Base-by-base conservation (phyloP, 495 filamentous ascomycete species). In the Pyrenula aspistea region DNA sequence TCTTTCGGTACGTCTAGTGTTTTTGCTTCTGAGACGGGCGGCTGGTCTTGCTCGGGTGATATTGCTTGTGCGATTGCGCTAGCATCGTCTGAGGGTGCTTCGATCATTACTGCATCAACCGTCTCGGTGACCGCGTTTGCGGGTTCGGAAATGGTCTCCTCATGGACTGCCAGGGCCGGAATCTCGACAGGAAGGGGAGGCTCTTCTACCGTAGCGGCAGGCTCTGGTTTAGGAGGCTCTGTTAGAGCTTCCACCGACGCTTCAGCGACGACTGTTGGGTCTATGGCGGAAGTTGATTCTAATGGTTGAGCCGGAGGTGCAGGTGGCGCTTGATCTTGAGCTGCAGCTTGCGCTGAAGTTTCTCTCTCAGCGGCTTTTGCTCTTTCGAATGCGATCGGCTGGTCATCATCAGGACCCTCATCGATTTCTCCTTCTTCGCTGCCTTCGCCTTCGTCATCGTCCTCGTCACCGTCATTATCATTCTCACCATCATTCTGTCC, bases 401-500 rank as follows among this genome's bases (percentile, higher is more conserved):
- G 42, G 19, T 56, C 57, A 51, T 58, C 22, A 54, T 55, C 25
- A 21, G 24, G 53, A 51, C 57, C 56, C 49, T 65, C 58, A 52
- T 69, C 62, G 31, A 62, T 57, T 52, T 59, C 50, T 68, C 68
- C 60, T 55, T 67, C 70, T 61, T 82, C 67, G 55, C 75, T 67
- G 68, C 80, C 61, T 24, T 75, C 76, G 62, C 71, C 78, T 66
- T 80, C 68, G 57, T 83, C 82, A 42, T 80, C 83, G 22, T 74
- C 79, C 31, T 81, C 75, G 31, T 78, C 80, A 3, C 71, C 75
- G 42, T 86, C 84, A 0, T 80, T 74, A 8, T 73, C 73, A n/a
- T 74, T 73, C 8, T 72, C 68, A 51, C 67, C 65, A 1, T 69
- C 62, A 12, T 71, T 68, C 1, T 69, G 68, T 20, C 65, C 63